Evolutionary conservation across 306 rosid species (phyloP).

Genomic region (Begonia fuchsioides): DNA sequence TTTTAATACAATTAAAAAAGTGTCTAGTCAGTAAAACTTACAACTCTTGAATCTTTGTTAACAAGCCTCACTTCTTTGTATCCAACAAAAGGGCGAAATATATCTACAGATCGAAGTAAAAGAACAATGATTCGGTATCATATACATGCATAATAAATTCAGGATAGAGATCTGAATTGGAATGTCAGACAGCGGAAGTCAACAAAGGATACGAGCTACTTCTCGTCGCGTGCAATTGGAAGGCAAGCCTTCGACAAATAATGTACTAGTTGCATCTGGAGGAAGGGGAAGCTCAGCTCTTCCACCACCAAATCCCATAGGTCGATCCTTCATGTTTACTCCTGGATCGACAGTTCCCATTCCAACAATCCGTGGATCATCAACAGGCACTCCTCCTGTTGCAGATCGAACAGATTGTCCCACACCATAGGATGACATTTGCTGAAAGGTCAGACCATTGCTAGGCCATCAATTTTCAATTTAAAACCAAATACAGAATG

Average conservation of each 20-base stretch:
- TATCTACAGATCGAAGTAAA: conserved; percentile 47
- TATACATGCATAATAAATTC: background rate
- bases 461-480: conserved; percentile 9
- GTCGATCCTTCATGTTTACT: conserved; percentile 40
- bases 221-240: conserved; percentile 78
- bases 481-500: background rate
- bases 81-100: conserved; percentile 96
- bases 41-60: conserved; percentile 91
- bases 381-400: conserved; percentile 42
- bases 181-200: background rate
- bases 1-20: conserved; percentile 6
- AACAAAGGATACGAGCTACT: conserved; percentile 92
- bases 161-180: background rate
- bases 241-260: conserved; percentile 94
- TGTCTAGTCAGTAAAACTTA: conserved; percentile 21
- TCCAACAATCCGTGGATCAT: conserved; percentile 44
- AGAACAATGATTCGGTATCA: conserved; percentile 12
- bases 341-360: conserved; percentile 54
- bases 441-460: conserved; percentile 24
- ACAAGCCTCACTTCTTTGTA: conserved; percentile 99
- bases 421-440: conserved; percentile 56
- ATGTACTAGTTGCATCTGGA: conserved; percentile 81
- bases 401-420: conserved; percentile 63
- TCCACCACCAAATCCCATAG: conserved; percentile 46
- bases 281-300: conserved; percentile 77